These are phyloP conservation scores for Candida nonsorbophila DNA, from an alignment of 805 yeast genomes.

Conservation along the genomic window DNA sequence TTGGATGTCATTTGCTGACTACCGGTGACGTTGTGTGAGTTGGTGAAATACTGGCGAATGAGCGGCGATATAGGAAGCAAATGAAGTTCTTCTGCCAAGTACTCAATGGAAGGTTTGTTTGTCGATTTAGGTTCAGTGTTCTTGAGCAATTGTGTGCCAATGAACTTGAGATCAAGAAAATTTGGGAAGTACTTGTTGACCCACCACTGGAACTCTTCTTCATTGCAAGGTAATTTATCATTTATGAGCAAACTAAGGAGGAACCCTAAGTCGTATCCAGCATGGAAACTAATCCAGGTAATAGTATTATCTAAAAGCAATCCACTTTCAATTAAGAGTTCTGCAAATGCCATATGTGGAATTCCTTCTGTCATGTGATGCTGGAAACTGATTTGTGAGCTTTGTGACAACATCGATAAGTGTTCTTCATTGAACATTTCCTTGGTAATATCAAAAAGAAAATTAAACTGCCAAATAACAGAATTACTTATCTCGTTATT, in stretches of 20 bases:
- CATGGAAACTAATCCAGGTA: constrained; percentile 89
- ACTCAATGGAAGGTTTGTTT: constrained; percentile 49
- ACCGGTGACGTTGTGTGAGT: constrained; percentile 12
- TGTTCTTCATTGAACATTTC: constrained; percentile 90
- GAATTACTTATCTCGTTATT: constrained; percentile 55
- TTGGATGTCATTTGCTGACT: constrained; percentile 42
- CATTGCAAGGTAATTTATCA: constrained; percentile 72
- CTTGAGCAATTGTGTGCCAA: constrained; percentile 32
- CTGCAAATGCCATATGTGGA: constrained; percentile 74
- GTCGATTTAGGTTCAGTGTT: constrained; percentile 10
- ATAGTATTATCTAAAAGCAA: constrained; percentile 64
- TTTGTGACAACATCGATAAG: constrained; percentile 68
- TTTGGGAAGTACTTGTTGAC: constrained; percentile 71
- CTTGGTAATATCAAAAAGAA: constrained; percentile 65
- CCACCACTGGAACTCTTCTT: constrained; percentile 71
- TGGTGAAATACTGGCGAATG: constrained; percentile 34
- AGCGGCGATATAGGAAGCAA: constrained; percentile 58
- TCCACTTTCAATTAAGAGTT: constrained; percentile 80
- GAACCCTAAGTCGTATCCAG: constrained; percentile 93
- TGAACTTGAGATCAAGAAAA: constrained; percentile 72
- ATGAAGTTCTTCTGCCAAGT: constrained; percentile 60
- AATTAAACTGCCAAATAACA: constrained; percentile 95
- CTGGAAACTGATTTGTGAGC: constrained; percentile 74
- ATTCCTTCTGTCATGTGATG: constrained; percentile 75
- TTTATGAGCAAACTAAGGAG: constrained; percentile 72